These are phyloP conservation scores for Buddleja alternifolia DNA, from an alignment of 257 asterid species.

Conservation along the genomic window DNA sequence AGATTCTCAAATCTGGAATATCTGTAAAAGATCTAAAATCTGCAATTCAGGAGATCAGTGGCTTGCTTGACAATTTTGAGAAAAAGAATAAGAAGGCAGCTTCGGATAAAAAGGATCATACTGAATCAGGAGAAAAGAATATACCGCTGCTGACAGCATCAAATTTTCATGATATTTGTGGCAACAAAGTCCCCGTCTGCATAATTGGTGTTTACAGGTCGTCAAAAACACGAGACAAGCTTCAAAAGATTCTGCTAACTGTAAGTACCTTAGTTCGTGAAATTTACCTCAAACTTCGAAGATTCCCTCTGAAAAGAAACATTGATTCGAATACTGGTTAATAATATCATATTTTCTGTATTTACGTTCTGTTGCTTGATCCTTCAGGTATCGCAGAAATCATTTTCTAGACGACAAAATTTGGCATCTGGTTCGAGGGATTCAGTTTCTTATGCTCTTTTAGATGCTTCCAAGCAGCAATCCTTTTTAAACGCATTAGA, in stretches of 20 bases:
- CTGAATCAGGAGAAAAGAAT: constrained; percentile 43
- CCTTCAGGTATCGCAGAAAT: constrained; percentile 76
- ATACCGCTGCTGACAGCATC: constrained; percentile 69
- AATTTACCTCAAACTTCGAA: too few relatives aligned
- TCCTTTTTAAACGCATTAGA: constrained; percentile 66
- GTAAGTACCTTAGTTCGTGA: too few relatives aligned
- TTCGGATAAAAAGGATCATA: constrained; percentile 40
- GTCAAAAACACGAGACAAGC: constrained; percentile 55
- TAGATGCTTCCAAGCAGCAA: constrained; percentile 79
- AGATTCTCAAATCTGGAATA: constrained; percentile 64
- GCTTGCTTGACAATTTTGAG: constrained; percentile 74
- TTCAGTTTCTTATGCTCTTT: constrained; percentile 65
- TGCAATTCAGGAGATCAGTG: constrained; percentile 70
- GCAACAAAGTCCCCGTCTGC: constrained; percentile 79
- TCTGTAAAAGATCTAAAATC: constrained; percentile 79
- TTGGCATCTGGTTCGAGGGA: constrained; percentile 50
- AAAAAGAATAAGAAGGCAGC: constrained; percentile 71
- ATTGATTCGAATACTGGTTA: too few relatives aligned
- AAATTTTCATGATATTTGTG: constrained; percentile 65
- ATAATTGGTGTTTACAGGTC: constrained; percentile 81
- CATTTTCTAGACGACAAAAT: constrained; percentile 59
- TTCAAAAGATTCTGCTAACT: constrained; percentile 60
- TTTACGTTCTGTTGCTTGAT: constrained; percentile 1
- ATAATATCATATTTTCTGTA: background rate
- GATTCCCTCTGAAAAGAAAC: too few relatives aligned